Evolutionary conservation across 306 rosid genomes (phyloP), one percentile per base, ranked within the genome.

Genomic region (Bauhinia variegata): DNA sequence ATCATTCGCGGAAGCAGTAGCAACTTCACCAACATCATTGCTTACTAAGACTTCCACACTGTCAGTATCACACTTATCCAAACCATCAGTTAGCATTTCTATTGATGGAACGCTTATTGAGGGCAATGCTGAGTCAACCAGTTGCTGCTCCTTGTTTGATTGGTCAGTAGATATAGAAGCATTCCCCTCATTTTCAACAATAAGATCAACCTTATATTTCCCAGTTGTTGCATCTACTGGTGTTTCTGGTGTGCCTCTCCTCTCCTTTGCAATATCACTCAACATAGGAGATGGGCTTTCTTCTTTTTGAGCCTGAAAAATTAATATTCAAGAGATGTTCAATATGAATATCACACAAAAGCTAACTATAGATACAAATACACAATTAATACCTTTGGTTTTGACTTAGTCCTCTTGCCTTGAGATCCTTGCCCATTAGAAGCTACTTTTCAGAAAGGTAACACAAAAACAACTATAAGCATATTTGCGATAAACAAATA

Each of bases 361-460:
- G 43, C 56, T 31, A 16, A 11, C 15, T 23, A 41, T 13, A 48
- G 53, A 41, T 64, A 64, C 11, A 61, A 62, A 50, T 19, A 66
- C 54, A 56, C 17, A 37, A 44, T 46, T 47, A 75, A 75, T 82
- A 93, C 99, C 97, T 83, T 85, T 63, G 73, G 70, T 84, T 83
- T 88, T 66, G 80, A 63, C 82, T 77, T 86, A 62, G 80, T 63
- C 69, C 56, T 80, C 83, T 83, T 90, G 64, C 83, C 84, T 85
- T 85, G 83, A 77, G 99, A 86, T 77, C 85, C 95, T 88, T 90
- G 85, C 60, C 89, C 97, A 83, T 85, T 93, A 68, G 90, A 67
- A 72, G 87, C 96, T 90, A 84, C 70, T 74, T 49, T 39, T 59
- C 1, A 60, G 33, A 68, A 69, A 72, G 44, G 65, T 18, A 63